Evolutionary conservation across 176 grass and related monocot genomes (phyloP), one percentile per base, ranked within the genome.

Genomic region (Thinopyrum elongatum): DNA sequence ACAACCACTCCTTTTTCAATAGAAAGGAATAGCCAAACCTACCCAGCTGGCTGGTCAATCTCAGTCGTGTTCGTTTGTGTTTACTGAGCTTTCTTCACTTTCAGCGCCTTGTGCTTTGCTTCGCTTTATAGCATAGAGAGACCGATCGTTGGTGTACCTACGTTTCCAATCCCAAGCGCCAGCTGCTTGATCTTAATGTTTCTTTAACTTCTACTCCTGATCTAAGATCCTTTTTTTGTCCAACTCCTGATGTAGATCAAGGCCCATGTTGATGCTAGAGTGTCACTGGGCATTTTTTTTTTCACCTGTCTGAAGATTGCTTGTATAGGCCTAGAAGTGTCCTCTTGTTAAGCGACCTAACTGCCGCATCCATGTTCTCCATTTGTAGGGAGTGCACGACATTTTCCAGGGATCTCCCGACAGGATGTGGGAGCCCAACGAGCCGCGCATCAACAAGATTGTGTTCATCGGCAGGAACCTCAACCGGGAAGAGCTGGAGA

Each of bases 391-490:
- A 82, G 97, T 98, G 74, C 97, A 98, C 33, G 97, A 98, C 68
- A 95, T 98, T 86, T 98, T 98, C 88, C 94, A 98, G 89, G 97
- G 97, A 70, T 98, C 97, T 25, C 97, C 97, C 26, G 97, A 98
- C 78, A 92, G 97, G 84, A 81, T 82, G 65, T 98, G 97, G 97
- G 91, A 91, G 25, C 70, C 86, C 3, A 88, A 98, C 17, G 97
- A 98, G 63, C 84, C 86, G 5, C 93, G 92, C 74, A 77, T 92
- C 86, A 98, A 98, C 92, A 96, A 96, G 88, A 98, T 98, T 58
- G 97, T 98, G 44, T 98, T 98, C 89, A 98, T 98, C 30, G 97
- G 97, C 34, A 96, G 83, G 87, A 94, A 94, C 33, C 90, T 98
- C 39, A 86, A 98, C 14, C 83, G 59, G n/a, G 78, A 96, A 90